Evolutionary conservation across 2,329 filamentous ascomycete species (phyloP).

Genomic region (Fusarium ramigenum): DNA sequence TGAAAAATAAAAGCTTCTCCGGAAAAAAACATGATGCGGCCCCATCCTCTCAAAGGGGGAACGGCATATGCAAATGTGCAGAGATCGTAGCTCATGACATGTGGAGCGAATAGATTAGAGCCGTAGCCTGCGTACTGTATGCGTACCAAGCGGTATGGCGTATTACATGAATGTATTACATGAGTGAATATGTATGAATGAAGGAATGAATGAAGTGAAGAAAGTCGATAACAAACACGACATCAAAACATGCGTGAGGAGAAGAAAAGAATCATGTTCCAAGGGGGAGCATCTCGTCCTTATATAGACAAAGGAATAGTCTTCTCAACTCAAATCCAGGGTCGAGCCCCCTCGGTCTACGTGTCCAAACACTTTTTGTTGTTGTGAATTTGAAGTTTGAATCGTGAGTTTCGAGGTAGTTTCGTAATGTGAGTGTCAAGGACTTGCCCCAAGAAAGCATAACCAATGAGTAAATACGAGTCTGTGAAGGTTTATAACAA

Average conservation of each 20-base stretch:
- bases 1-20: background rate
- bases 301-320: background rate
- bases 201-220: background rate
- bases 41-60: background rate
- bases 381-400: background rate
- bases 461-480: background rate
- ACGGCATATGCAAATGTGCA: too few relatives aligned
- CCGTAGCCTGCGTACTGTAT: background rate
- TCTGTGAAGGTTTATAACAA: background rate
- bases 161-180: background rate
- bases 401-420: background rate
- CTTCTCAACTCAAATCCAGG: background rate
- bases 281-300: background rate
- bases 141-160: background rate
- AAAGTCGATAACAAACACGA: background rate
- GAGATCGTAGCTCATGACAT: too few relatives aligned
- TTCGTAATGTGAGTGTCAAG: background rate
- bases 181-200: background rate
- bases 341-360: background rate
- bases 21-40: background rate
- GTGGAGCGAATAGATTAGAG: background rate
- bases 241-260: background rate
- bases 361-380: background rate
- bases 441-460: background rate
- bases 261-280: background rate